phyloP scores from a whole-genome alignment of 768 basidiomycete genomes.

The Mycena galopus region DNA sequence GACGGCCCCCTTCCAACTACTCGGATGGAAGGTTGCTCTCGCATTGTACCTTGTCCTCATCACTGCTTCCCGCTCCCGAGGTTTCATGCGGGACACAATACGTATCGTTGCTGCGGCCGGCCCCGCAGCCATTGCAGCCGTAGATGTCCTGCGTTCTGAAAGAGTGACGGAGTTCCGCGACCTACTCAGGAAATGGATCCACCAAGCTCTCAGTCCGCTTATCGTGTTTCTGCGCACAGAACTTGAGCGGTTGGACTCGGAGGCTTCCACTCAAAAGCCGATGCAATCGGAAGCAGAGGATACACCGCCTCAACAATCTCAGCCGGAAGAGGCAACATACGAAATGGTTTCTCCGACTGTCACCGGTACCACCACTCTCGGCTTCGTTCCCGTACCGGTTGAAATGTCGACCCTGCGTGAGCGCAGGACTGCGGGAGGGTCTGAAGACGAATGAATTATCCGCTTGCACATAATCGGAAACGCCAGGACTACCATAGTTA shows the following conservation, averaged over 20 bases:
- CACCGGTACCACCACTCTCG: background rate
- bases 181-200: background rate
- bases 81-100: background rate
- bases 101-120: background rate
- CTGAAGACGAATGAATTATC: no score
- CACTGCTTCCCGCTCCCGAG: no score
- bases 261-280: background rate
- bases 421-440: background rate
- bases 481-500: no score
- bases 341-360: constrained; percentile 5
- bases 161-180: background rate
- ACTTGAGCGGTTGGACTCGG: background rate
- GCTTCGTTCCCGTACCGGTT: no score
- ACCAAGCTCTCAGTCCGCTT: background rate
- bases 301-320: background rate
- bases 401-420: background rate
- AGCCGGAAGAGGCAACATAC: background rate
- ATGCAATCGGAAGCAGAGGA: background rate
- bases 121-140: background rate
- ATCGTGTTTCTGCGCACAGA: background rate
- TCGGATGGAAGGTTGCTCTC: constrained; percentile 16
- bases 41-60: background rate
- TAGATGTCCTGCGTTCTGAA: background rate
- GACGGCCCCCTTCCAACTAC: background rate
- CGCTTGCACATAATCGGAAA: no score